Evolutionary conservation across 225 moss, liverwort and hornwort species (phyloP).

Genomic region (Pseudisothecium myosuroides): DNA sequence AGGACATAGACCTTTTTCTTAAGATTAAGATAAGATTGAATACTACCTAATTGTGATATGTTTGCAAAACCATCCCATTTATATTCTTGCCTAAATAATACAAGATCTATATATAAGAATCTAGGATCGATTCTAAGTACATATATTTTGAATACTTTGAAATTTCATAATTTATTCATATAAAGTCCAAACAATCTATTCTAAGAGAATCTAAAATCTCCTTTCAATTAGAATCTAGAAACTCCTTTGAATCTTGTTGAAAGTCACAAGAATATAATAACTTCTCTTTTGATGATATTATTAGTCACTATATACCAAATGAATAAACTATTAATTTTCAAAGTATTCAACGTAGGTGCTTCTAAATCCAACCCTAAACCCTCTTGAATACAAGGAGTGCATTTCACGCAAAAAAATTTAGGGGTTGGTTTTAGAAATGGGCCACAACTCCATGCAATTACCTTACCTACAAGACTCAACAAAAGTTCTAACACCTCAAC

Average conservation of each 20-base stretch:
- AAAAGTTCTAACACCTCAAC: background rate
- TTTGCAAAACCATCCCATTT: background rate
- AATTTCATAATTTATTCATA: background rate
- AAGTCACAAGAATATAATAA: background rate
- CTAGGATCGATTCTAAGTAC: background rate
- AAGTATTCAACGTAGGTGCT: fast-evolving
- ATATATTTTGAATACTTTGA: background rate
- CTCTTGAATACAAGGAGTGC: fast-evolving
- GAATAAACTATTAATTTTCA: background rate
- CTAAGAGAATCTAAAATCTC: background rate
- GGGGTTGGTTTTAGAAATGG: background rate
- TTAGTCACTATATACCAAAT: fast-evolving
- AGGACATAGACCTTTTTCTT: too few relatives aligned
- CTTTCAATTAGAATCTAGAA: background rate
- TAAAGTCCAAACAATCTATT: background rate
- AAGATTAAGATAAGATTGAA: background rate
- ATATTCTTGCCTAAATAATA: too few relatives aligned
- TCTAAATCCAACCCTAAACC: fast-evolving
- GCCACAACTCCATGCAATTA: fast-evolving
- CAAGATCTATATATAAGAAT: background rate
- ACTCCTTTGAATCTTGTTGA: background rate
- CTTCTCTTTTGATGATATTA: background rate
- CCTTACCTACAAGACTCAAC: too few relatives aligned
- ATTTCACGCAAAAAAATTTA: background rate
- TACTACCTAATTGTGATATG: fast-evolving